Percentiles rank a stretch among this genome's conserved stretches.
Evolutionary conservation across 331 rosid genomes (phyloP).

Genomic region (Phaseolus coccineus): DNA sequence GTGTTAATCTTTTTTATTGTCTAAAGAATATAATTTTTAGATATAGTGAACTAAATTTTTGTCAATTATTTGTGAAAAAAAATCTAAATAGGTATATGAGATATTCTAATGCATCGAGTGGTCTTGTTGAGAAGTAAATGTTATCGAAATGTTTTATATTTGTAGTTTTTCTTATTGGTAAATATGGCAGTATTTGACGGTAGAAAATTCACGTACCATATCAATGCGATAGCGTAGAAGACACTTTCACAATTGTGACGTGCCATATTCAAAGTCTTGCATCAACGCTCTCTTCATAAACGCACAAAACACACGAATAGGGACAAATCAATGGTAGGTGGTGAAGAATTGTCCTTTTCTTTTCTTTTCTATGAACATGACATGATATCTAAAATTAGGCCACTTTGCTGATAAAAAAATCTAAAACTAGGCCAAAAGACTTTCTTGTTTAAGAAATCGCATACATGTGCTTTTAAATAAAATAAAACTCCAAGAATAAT

Average conservation of each 20-base stretch:
- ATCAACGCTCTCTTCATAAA: neutral
- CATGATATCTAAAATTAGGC: too few species aligned
- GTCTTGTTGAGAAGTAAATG: neutral
- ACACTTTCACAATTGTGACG: neutral
- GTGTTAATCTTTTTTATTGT: too few species aligned
- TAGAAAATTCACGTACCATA: neutral
- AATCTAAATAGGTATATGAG: neutral
- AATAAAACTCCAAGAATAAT: neutral
- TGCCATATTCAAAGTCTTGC: neutral
- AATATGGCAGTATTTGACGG: neutral
- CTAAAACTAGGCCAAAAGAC: too few species aligned
- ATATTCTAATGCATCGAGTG: neutral
- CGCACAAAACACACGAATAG: neutral
- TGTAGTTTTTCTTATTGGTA: neutral
- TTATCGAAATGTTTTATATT: neutral
- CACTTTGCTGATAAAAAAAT: too few species aligned
- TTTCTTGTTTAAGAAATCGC: too few species aligned
- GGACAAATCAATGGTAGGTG: neutral
- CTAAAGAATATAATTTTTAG: too few species aligned
- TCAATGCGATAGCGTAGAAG: neutral
- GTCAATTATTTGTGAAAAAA: too few species aligned
- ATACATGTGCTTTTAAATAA: too few species aligned
- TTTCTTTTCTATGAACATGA: too few species aligned
- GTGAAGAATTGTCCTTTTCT: neutral
- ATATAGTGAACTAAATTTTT: too few species aligned